Conservation (phyloP, 2,329 filamentous ascomycete genomes). For the Zymoseptoria pseudotritici region DNA sequence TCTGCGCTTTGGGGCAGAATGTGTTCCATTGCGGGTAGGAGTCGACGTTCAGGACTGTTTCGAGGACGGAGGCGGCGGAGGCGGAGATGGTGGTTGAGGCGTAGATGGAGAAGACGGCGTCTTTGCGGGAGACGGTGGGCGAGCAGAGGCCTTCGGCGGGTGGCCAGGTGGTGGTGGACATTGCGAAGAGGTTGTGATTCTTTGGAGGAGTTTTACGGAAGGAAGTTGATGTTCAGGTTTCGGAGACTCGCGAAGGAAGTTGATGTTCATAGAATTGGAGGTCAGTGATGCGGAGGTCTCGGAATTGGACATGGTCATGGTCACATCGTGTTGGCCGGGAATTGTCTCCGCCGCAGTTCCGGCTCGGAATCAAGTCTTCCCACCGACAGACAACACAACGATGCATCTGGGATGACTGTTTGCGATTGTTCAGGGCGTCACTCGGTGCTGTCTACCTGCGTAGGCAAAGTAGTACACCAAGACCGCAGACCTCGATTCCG, state of each 20-base stretch:
- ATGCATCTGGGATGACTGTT: too few species aligned
- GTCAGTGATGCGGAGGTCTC: neutral
- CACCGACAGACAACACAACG: too few species aligned
- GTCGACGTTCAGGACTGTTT: constrained; percentile 34
- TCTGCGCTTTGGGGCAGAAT: constrained; percentile 36
- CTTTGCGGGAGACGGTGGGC: constrained; percentile 14
- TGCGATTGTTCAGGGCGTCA: too few species aligned
- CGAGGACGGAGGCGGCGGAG: constrained; percentile 34
- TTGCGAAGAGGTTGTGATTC: neutral
- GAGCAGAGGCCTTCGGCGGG: constrained; percentile 20
- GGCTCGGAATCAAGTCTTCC: too few species aligned
- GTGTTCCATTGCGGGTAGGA: constrained; percentile 40
- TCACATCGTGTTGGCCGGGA: neutral
- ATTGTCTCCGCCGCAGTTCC: too few species aligned
- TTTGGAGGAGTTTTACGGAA: neutral
- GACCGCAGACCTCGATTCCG: neutral
- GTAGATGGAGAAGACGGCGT: constrained; percentile 15
- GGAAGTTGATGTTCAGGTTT: neutral
- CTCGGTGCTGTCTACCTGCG: too few species aligned
- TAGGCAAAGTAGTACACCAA: too few species aligned
- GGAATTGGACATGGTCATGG: neutral
- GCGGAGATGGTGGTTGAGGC: constrained; percentile 31
- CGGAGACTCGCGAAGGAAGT: neutral
- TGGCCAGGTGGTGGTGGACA: constrained; percentile 13
- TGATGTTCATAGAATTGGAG: neutral